Base-by-base conservation (phyloP, 1,139 yeast genomes). In the Yamadazyma friedrichii region DNA sequence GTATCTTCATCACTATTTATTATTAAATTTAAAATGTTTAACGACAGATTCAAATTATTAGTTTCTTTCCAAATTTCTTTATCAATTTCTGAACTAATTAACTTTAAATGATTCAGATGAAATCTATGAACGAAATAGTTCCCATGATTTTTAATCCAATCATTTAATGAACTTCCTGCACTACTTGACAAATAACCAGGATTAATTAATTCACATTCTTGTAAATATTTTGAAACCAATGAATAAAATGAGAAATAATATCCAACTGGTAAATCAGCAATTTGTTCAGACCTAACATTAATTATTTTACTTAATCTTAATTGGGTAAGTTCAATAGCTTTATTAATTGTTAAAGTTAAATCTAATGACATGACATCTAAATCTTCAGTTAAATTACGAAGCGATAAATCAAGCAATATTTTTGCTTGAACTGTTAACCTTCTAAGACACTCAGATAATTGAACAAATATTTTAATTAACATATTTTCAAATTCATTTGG, bases 171-270 rank as follows among this genome's bases (percentile, higher is more conserved):
- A 42, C 64, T 65, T 1, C 75, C 75, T 1, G 70, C 62, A 1
- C 69, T 76, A 41, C 78, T 79, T 2, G 80, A 74, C 12, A 78
- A 74, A 33, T 80, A 76, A 24, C 82, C 82, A 0, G 96, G 97
- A 35, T 88, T 82, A 6, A 91, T 79, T 11, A 82, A 71, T 59
- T 93, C 98, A 59, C 96, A 88, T 56, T 88, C 96, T 39, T 80
- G 79, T 30, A 89, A 67, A 55, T 89, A 91, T 17, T 84, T 72
- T 1, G 83, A 77, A 38, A 83, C 79, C 15, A 87, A 67, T 3
- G 85, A 72, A 59, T 83, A 88, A 38, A 88, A 74, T 43, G 80
- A 69, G 41, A 87, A 59, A 59, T 89, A 88, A 48, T 71, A 74
- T 8, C 74, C 67, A 32, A 71, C 64, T 2, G 82, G 61, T 28